Base-by-base conservation (phyloP, 2,329 filamentous ascomycete genomes). In the Blastomyces parvus region DNA sequence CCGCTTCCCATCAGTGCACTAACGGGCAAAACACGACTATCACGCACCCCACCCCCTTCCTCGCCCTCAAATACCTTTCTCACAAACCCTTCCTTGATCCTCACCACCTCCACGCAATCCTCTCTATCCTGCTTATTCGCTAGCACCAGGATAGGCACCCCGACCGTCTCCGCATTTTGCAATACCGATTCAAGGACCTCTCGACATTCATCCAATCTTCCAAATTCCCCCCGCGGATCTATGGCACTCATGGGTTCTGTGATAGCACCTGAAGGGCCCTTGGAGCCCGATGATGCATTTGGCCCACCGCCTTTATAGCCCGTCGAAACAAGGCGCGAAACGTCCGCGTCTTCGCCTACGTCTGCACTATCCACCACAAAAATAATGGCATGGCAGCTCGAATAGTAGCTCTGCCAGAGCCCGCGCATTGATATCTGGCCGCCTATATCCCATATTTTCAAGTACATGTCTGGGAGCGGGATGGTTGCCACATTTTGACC, bases 81-180 rank as follows among this genome's bases (percentile, higher is more conserved):
- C 60, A 99, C 92, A 62, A 97, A 81, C 0, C 93, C 94, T 76
- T 99, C 94, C 78, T 99, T 99, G 73, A 99, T 97, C 67, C 91
- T 83, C 65, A 97, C 93, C 1, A 97, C 94, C 81, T 99, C 94
- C 61, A 97, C 90, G 69, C 93, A 97, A 76, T 97, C 94, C 77
- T 99, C 94, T 1, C 93, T 81, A 75, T 99, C 94, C 79, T 99
- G 94, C 78, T 99, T 99, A 75, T 99, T 99, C 65, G 94, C 94
- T 67, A 99, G 79, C 59, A 99, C 90, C 63, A 99, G 79, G 62
- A 99, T 82, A 27, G 94, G 94, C 66, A 99, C 91, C 14, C 94
- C 93, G 70, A 91, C 90, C 2, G 93, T 90, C 72, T 96, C 91
- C 52, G 88, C 85, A 75, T 93, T 87, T 73, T 91, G 88, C 70